These are phyloP conservation scores for Rhodomyrtus tomentosa DNA, from an alignment of 345 rosid genomes.

Conservation along the genomic window DNA sequence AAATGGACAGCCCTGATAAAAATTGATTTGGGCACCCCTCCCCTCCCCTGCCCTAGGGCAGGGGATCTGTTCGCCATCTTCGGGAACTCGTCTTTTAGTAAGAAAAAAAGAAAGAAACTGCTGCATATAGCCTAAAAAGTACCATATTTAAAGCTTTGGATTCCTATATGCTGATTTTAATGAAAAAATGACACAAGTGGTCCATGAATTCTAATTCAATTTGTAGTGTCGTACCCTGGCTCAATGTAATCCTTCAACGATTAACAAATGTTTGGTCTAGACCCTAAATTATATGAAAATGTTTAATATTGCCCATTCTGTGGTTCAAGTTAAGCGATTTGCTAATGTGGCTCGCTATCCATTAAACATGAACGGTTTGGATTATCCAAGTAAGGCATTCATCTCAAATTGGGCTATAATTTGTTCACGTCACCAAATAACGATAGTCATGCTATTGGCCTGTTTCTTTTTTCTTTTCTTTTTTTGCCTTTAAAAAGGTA, in stretches of 20 bases:
- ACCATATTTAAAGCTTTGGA: not conserved
- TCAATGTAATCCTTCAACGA: too few species aligned
- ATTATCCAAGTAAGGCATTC: not conserved
- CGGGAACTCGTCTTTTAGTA: too few species aligned
- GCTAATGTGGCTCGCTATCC: not conserved
- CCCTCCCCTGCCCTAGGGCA: too few species aligned
- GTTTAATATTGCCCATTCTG: fast-evolving
- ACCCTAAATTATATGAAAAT: not conserved
- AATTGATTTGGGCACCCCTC: too few species aligned
- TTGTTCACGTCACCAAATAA: not conserved
- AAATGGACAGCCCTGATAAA: too few species aligned
- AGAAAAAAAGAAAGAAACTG: not conserved
- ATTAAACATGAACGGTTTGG: not conserved
- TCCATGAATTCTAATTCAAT: not conserved
- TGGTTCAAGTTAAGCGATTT: not conserved
- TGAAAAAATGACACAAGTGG: not conserved
- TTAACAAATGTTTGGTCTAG: not conserved
- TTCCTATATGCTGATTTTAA: not conserved
- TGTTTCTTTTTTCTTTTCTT: not conserved
- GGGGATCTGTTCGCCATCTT: too few species aligned
- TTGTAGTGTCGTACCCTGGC: too few species aligned
- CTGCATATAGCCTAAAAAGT: not conserved
- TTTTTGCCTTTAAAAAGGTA: not conserved
- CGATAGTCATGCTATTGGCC: not conserved
- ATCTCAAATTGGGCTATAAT: not conserved